Evolutionary conservation across 73 alveolate genomes (phyloP).

Genomic region (Blepharisma japonicum): DNA sequence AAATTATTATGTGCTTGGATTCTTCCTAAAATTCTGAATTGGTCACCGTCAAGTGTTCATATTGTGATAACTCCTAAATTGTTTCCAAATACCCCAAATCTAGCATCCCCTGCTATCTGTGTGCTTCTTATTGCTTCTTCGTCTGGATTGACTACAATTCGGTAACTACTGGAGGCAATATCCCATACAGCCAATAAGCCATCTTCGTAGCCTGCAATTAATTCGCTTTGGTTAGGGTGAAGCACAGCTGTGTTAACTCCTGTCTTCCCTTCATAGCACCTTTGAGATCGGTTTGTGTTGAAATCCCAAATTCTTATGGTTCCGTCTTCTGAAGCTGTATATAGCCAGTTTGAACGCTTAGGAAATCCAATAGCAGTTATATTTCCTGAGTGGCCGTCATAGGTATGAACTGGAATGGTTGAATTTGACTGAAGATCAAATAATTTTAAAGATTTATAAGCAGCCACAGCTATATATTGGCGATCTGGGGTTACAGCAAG

Average conservation of each 20-base stretch:
- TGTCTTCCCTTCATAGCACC: constrained; percentile 42
- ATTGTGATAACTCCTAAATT: constrained; percentile 65
- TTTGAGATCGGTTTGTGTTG: constrained; percentile 60
- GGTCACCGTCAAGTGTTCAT: constrained; percentile 36
- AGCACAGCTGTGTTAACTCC: constrained; percentile 73
- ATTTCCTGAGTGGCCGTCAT: constrained; percentile 78
- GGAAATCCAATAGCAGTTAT: constrained; percentile 73
- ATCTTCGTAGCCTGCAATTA: constrained; percentile 74
- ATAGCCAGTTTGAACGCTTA: constrained; percentile 59
- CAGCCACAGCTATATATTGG: constrained; percentile 72
- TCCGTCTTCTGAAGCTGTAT: constrained; percentile 81
- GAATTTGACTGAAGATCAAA: constrained; percentile 60
- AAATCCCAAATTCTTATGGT: constrained; percentile 78
- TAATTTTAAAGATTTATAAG: constrained; percentile 62
- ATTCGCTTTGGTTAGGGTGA: constrained; percentile 79
- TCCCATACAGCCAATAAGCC: constrained; percentile 86
- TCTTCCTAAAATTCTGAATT: not conserved
- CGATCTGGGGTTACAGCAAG: constrained; percentile 74
- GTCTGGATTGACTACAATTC: constrained; percentile 55
- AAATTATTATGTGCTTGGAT: constrained; percentile 44
- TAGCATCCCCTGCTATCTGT: constrained; percentile 75
- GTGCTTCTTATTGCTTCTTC: constrained; percentile 72
- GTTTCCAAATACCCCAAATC: constrained; percentile 73
- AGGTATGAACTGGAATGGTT: constrained; percentile 49
- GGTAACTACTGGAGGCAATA: constrained; percentile 59